These are phyloP conservation scores for Spatholobus suberectus DNA, from an alignment of 306 rosid species.

Conservation along the genomic window DNA sequence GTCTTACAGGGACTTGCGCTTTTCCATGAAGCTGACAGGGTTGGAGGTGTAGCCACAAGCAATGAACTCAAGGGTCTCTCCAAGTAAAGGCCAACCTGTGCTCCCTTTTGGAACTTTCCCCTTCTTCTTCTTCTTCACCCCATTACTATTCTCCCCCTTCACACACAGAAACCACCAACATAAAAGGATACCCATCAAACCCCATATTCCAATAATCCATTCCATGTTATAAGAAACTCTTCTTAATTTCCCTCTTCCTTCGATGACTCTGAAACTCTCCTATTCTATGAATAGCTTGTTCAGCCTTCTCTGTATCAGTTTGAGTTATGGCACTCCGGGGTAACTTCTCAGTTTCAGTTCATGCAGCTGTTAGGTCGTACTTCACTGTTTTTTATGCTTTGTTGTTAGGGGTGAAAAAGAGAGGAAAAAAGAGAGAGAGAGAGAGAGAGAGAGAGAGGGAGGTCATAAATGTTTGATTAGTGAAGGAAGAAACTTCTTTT, in stretches of 20 bases:
- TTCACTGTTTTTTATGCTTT: neutral
- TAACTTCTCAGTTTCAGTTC: slow-evolving; percentile 35
- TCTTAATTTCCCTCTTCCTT: neutral
- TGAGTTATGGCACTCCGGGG: neutral
- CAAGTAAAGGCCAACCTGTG: slow-evolving; percentile 85
- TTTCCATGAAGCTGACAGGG: slow-evolving; percentile 90
- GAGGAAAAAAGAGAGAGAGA: neutral
- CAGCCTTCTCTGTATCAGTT: neutral
- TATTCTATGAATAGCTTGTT: slow-evolving; percentile 1
- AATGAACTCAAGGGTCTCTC: slow-evolving; percentile 93
- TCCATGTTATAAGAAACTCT: slow-evolving; percentile 42
- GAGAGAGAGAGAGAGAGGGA: neutral
- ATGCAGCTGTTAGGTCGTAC: slow-evolving; percentile 47
- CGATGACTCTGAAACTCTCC: slow-evolving; percentile 12
- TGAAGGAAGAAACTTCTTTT: slow-evolving; percentile 46
- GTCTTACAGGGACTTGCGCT: slow-evolving; percentile 85
- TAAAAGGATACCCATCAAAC: slow-evolving; percentile 41
- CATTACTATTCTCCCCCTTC: neutral
- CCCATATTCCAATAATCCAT: slow-evolving; percentile 47
- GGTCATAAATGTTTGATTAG: slow-evolving; percentile 28
- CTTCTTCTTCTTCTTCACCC: neutral
- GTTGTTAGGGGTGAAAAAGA: neutral
- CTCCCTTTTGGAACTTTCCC: slow-evolving; percentile 66
- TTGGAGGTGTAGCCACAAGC: slow-evolving; percentile 79
- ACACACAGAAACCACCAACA: slow-evolving; percentile 40